Percentiles rank a stretch among this genome's conserved stretches.
These are phyloP conservation scores for Acacia concinna DNA, from an alignment of 331 rosid genomes.

Conservation along the genomic window DNA sequence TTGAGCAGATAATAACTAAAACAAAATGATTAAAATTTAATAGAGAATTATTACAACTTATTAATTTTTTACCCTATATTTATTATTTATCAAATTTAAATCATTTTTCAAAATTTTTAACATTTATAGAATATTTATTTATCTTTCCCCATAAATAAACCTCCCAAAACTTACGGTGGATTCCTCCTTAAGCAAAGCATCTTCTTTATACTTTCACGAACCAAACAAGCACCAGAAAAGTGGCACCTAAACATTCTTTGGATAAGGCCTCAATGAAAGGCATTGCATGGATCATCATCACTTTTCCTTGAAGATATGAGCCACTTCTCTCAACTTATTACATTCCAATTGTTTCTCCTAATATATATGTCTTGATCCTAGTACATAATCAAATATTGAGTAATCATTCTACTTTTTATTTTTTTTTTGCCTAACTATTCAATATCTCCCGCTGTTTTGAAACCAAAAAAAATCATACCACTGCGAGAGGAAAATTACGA, in stretches of 20 bases:
- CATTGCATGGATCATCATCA: background rate
- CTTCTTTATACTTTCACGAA: constrained; percentile 34
- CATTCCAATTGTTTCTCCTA: background rate
- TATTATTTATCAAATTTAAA: too few relatives aligned
- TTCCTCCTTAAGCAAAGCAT: constrained; percentile 65
- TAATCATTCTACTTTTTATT: background rate
- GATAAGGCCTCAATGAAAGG: constrained; percentile 21
- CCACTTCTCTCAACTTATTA: background rate
- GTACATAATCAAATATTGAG: background rate
- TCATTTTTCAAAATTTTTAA: too few relatives aligned
- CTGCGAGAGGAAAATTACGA: background rate
- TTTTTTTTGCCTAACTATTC: background rate
- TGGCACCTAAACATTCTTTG: constrained; percentile 43
- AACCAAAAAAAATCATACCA: background rate
- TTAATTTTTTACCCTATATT: too few relatives aligned
- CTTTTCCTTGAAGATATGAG: background rate
- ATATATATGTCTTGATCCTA: background rate
- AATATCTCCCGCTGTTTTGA: background rate
- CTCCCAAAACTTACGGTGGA: constrained; percentile 36
- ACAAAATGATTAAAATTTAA: too few relatives aligned
- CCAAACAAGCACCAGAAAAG: background rate
- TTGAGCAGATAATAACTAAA: too few relatives aligned
- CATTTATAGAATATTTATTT: too few relatives aligned
- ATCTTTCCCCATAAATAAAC: too few relatives aligned
- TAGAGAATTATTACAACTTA: too few relatives aligned